These are phyloP conservation scores for Aureoboletus auriporus DNA, from an alignment of 768 basidiomycete species.

Conservation along the genomic window DNA sequence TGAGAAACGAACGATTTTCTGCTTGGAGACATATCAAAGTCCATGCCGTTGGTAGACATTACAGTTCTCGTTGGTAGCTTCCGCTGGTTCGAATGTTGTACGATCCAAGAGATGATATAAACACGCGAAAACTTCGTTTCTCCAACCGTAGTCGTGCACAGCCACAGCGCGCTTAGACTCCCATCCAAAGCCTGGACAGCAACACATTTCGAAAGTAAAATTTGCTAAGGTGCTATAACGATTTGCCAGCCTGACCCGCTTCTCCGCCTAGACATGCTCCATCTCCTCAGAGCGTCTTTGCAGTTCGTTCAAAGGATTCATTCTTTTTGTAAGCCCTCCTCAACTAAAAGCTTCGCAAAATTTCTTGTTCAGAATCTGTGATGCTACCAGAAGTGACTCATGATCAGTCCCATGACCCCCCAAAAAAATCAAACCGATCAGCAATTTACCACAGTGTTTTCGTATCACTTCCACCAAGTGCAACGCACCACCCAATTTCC, in stretches of 20 bases:
- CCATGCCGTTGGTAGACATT: slow-evolving; percentile 58
- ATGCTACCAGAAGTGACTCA: neutral
- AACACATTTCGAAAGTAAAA: no score
- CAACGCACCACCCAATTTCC: slow-evolving; percentile 56
- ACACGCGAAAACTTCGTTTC: slow-evolving; percentile 35
- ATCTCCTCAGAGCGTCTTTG: slow-evolving; percentile 48
- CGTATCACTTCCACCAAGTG: slow-evolving; percentile 50
- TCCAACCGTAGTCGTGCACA: slow-evolving; percentile 14
- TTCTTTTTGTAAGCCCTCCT: slow-evolving; percentile 53
- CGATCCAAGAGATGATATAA: slow-evolving; percentile 16
- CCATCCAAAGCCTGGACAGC: no score
- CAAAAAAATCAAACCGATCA: neutral
- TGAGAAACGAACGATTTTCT: slow-evolving; percentile 53
- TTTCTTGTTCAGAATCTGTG: slow-evolving; percentile 54
- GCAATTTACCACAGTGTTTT: slow-evolving; percentile 42
- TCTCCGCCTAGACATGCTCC: slow-evolving; percentile 57
- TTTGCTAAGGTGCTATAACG: slow-evolving; percentile 30
- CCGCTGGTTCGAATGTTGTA: slow-evolving; percentile 9
- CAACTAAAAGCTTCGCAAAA: slow-evolving; percentile 56
- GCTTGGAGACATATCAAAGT: slow-evolving; percentile 57
- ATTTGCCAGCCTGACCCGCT: slow-evolving; percentile 49
- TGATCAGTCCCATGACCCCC: neutral
- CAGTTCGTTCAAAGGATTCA: slow-evolving; percentile 57
- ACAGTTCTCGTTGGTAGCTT: slow-evolving; percentile 2
- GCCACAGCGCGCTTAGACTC: slow-evolving; percentile 10